Base-by-base conservation (phyloP, 2,329 filamentous ascomycete genomes). In the Microdochium trichocladiopsis region DNA sequence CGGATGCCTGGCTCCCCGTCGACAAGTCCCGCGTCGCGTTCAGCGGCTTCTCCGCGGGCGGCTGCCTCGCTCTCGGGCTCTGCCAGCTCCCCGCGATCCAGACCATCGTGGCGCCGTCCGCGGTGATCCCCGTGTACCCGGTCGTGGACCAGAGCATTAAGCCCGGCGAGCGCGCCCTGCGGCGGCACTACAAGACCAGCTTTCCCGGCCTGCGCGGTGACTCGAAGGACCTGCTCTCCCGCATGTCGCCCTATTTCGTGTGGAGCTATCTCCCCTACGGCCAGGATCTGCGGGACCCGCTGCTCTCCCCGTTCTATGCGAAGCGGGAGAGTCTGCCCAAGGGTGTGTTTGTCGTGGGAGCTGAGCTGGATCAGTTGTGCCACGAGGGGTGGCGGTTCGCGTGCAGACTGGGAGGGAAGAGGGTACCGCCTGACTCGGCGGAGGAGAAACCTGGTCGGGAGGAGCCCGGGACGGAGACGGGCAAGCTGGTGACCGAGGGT, bases 11-110 rank as follows among this genome's bases (percentile, higher is more conserved):
- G n/a, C 65, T 78, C 4, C 71, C 71, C 2, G 63, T 76, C 51
- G 72, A 77, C 57, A 63, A 64, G 37, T 53, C 54, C 2, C 64
- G 63, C 11, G 65, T 75, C 16, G 66, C 67, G 0, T 60, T 77
- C 5, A 68, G 64, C n/a, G 74, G 74, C 2, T 76, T 72, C 58
- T 72, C 69, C 33, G 73, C 73, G 2, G 74, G 74, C 16, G 74
- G 66, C 2, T 75, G 71, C 53, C 62, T 77, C 11, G 51, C 66
- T 8, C 62, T 76, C 2, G 63, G 64, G 28, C 67, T 64, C 2
- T 61, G 66, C 41, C 73, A 75, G 54, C 51, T 71, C 6, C 64
- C 66, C 1, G 64, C 60, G 33, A 63, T 74, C 47, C 64, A 62
- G 48, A 65, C 63, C 18, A 69, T 61, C 1, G 59, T 72, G 2